Evolutionary conservation across 2,329 filamentous ascomycete species (phyloP), one percentile per base, ranked within the genome.

Genomic region (Calonectria hongkongensis): DNA sequence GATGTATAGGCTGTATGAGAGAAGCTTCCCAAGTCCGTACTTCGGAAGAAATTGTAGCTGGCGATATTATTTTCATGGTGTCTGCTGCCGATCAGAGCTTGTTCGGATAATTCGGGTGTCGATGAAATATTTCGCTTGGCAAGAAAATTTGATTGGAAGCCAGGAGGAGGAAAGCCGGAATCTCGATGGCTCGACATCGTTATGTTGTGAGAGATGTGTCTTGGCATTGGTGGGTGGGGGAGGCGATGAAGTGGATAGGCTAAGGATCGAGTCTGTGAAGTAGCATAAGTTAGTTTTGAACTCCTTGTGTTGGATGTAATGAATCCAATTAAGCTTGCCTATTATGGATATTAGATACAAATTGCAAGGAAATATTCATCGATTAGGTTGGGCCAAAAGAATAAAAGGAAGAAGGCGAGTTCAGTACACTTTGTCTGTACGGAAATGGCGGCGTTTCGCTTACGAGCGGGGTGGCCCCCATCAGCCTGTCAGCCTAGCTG

Each of bases 401-500:
- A 45, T 12, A 28, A 48, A 28, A 18, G 18, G 48, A 13, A 36
- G 33, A 36, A 28, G 15, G 4, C 13, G 25, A 30, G 25, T 7
- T 33, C 6, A 18, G 16, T 15, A 9, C 6, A 7, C 27, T 28
- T 12, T 10, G 48, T 18, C 13, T 28, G 6, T 4, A 3, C 18
- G 12, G 16, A 54, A 54, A 54, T 33, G 28, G n/a, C 18, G 30
- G 16, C 27, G 28, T n/a, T 54, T 54, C 4, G 8, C 15, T 54
- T 9, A 30, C 18, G 7, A 16, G 25, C 50, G 30, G 50, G 30
- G 50, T 4, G 30, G 13, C 27, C 28, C 9, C 15, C 15, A 33
- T 33, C 50, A 54, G 50, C 27, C 50, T 27, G 50, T 54, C 50
- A 54, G 50, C 50, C 33, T 54, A 54, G 33, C 18, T 16, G 18